Evolutionary conservation across 768 basidiomycete genomes (phyloP), one percentile per base, ranked within the genome.

Genomic region (Gloeophyllum trabeum): DNA sequence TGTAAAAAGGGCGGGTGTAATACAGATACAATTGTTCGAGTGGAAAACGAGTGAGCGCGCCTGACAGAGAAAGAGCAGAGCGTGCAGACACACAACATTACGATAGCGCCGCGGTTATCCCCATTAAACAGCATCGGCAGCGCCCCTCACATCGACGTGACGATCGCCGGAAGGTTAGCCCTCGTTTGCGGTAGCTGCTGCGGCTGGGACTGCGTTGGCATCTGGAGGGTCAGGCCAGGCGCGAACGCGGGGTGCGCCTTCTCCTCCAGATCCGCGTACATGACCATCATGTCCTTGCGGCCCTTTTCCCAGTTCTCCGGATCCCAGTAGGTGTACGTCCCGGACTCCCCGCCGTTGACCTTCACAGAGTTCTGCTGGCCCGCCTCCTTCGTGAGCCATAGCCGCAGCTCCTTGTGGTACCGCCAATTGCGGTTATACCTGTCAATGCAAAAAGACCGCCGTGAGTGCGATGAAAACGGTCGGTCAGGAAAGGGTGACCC

Each of bases 381-480:
- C 26, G 75, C 79, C 61, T 94, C 90, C 55, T 93, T 93, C 36
- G 89, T 93, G 61, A 96, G 63, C 81, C 81, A 75, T 42, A 88
- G 60, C 32, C 80, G 81, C 39, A 88, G 70, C 52, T 91, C 88
- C 60, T 92, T 96, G 75, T 96, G 92, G 62, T 84, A 96, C 46
- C 93, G 72, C 92, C 93, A 98, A 60, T 91, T 92, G 46, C 91
- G 83, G 60, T 86, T 85, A 70, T 79, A 94, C 55, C 91, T 93
- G 51, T 35, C n/a, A n/a, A n/a, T 44, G 19, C 36, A 43, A 40
- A 48, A 49, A 34, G 35, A 39, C 30, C 35, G 28, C 19, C 24
- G 22, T 48, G 24, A 28, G 16, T 22, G 18, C 5, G 19, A 24
- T 24, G 18, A 39, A 38, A n/a, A n/a, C 21, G 42, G 43, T 25